These are phyloP conservation scores for Kingdonia uniflora DNA, from an alignment of 164 flowering plant species.

Conservation along the genomic window DNA sequence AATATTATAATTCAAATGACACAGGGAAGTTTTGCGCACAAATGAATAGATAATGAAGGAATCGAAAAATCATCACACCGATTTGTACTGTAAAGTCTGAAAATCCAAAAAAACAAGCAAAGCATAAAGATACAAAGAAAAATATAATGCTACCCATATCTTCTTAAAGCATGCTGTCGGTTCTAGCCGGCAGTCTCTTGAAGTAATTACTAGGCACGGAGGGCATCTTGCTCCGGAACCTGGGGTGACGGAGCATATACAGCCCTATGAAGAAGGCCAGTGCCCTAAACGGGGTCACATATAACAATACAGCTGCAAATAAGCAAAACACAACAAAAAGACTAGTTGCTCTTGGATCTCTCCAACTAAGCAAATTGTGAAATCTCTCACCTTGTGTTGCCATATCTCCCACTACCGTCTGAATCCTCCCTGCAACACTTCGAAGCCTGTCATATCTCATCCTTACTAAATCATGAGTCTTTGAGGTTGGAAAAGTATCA, in stretches of 20 bases:
- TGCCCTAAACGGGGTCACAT: slow-evolving; percentile 45
- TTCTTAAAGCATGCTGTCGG: slow-evolving; percentile 42
- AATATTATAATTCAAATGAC: no score
- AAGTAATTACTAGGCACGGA: slow-evolving; percentile 65
- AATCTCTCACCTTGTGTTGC: slow-evolving; percentile 61
- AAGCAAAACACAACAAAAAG: slow-evolving; percentile 38
- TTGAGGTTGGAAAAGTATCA: slow-evolving; percentile 50
- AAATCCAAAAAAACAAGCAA: no score
- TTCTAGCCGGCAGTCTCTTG: slow-evolving; percentile 50
- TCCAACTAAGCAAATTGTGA: slow-evolving; percentile 46
- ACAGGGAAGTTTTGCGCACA: no score
- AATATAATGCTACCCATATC: no score
- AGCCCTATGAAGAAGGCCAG: slow-evolving; percentile 44
- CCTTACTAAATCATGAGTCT: slow-evolving; percentile 26
- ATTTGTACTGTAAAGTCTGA: no score
- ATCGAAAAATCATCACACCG: no score
- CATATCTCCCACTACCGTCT: slow-evolving; percentile 51
- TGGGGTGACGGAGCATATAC: slow-evolving; percentile 52
- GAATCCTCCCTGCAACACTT: slow-evolving; percentile 49
- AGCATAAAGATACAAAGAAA: no score
- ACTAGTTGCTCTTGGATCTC: slow-evolving; percentile 52
- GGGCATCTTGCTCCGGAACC: slow-evolving; percentile 59
- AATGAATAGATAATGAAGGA: no score
- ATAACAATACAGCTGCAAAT: slow-evolving; percentile 35
- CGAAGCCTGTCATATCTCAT: slow-evolving; percentile 49